Base-by-base conservation (phyloP, 331 rosid species). In the Prunus yedoensis region DNA sequence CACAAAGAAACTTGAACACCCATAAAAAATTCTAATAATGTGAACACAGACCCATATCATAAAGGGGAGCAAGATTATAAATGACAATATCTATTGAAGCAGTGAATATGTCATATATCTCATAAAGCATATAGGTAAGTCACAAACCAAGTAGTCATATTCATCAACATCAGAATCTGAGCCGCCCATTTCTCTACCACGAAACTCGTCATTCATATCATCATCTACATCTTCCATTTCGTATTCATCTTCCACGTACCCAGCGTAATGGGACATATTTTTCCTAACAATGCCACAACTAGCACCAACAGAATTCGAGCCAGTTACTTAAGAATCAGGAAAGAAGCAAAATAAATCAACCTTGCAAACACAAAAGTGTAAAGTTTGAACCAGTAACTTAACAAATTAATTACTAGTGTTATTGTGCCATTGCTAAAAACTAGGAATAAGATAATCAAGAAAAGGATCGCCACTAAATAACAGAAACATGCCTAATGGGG, bases 201-300 rank as follows among this genome's bases (percentile, higher is more conserved):
- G 89, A 82, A 83, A 81, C 74, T 80, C 80, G 3, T 80, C 83
- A 78, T 93, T 89, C 80, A 87, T 67, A 68, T 93, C 93, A 51
- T 89, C 94, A 63, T 86, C 93, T 43, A 84, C 91, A 75, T 89
- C 93, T 38, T 84, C 95, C 95, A 91, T 83, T 71, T 91, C 97
- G 81, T 89, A 91, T 68, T 91, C 93, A 11, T 91, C 92, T 8
- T 85, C 87, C 65, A 62, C 85, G 17, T 88, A 83, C 16, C 88
- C 96, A 72, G 86, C 81, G 20, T n/a, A n/a, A n/a, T n/a, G n/a
- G n/a, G n/a, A n/a, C n/a, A n/a, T n/a, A n/a, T n/a, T n/a, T n/a
- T n/a, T 57, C 47, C 57, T 27, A 35, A 46, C 27, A 62, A 63
- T 35, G 25, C 66, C 38, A 53, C 56, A 78, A n/a, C 77, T 70